These are phyloP conservation scores for Leishmania aethiopica DNA, from an alignment of 208 protist genomes.

Conservation along the genomic window DNA sequence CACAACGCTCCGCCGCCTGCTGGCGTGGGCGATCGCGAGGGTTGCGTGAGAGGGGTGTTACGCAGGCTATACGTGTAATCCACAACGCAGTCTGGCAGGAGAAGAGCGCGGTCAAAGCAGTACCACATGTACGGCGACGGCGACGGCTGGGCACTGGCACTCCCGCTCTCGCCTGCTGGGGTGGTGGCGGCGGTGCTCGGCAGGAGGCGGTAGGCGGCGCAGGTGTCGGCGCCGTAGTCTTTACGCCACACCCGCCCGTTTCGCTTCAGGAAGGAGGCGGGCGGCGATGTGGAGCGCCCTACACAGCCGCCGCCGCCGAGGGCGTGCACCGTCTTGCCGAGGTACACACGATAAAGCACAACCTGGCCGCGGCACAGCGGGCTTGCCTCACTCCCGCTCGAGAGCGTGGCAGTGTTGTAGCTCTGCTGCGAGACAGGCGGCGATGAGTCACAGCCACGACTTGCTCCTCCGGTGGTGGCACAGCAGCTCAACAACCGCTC, in stretches of 20 bases:
- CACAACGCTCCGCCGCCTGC: not conserved
- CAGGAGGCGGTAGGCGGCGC: constrained; percentile 69
- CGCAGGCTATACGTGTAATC: constrained; percentile 78
- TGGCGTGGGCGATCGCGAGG: not conserved
- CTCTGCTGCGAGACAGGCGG: not conserved
- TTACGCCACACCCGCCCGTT: constrained; percentile 38
- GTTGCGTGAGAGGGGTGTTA: not conserved
- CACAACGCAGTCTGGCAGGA: constrained; percentile 88
- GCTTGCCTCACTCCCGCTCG: not conserved
- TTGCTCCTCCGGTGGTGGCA: not conserved
- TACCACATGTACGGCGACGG: constrained; percentile 74
- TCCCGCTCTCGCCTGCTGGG: not conserved
- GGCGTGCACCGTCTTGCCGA: constrained; percentile 35
- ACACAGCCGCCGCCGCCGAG: constrained; percentile 11
- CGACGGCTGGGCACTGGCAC: constrained; percentile 12
- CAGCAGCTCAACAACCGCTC: constrained; percentile 49
- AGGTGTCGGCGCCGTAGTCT: constrained; percentile 65
- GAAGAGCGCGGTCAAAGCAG: constrained; percentile 77
- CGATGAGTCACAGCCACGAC: not conserved
- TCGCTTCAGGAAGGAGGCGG: constrained; percentile 32
- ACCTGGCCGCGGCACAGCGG: constrained; percentile 27
- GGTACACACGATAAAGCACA: constrained; percentile 30
- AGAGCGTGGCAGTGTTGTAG: not conserved
- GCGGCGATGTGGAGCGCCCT: not conserved
- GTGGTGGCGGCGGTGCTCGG: constrained; percentile 24